These are phyloP conservation scores for Mallotus nudiflorus DNA, from an alignment of 345 rosid species.

Conservation along the genomic window DNA sequence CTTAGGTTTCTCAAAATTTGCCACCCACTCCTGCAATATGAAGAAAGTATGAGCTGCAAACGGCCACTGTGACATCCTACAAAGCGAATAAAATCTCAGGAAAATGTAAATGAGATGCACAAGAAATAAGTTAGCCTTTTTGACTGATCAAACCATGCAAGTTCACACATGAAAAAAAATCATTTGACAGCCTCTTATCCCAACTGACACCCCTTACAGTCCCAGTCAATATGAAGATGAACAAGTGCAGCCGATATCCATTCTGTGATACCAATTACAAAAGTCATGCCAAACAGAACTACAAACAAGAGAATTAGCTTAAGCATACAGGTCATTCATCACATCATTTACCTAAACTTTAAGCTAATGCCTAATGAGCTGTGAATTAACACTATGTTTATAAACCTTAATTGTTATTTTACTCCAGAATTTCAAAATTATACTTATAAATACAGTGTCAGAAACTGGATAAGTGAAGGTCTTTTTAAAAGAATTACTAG, in stretches of 20 bases:
- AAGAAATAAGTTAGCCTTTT: neutral
- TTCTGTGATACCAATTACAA: neutral
- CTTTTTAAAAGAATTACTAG: neutral
- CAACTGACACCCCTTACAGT: neutral
- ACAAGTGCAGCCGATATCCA: neutral
- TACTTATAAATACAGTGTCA: too few species aligned
- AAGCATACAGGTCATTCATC: neutral
- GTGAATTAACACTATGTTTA: neutral
- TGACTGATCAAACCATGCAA: neutral
- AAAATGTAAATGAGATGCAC: neutral
- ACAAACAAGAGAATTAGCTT: neutral
- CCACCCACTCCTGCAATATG: slow-evolving; percentile 74
- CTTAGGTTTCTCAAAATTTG: slow-evolving; percentile 94
- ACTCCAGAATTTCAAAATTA: neutral
- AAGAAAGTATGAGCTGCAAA: neutral
- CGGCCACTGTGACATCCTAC: neutral
- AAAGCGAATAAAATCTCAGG: neutral
- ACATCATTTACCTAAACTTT: neutral
- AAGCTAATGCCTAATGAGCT: neutral
- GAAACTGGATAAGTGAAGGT: neutral
- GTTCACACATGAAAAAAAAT: neutral
- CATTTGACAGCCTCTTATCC: neutral
- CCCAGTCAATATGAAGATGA: neutral
- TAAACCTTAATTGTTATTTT: neutral
- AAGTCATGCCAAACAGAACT: neutral